Evolutionary conservation across 75 land plant species (phyloP), one percentile per base, ranked within the genome.

Genomic region (Ceratopteris richardii): DNA sequence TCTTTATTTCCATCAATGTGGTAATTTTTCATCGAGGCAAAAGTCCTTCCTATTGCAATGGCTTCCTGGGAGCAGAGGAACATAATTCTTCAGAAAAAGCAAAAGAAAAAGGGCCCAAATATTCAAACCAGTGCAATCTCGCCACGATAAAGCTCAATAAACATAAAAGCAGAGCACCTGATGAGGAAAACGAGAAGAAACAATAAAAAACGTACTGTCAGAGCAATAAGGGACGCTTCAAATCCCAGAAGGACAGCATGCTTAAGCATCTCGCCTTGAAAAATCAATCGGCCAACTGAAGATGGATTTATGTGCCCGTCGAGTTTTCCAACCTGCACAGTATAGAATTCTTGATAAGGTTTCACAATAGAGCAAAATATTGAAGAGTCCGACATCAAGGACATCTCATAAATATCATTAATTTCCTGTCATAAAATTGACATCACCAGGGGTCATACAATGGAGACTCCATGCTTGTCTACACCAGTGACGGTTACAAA

Each of bases 1-100:
- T 94, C 90, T 62, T 88, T 94, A 76, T 89, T 94, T 5, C 96
- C 98, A 68, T 94, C 98, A 43, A 83, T 81, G 55, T 83, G 83
- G 57, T 88, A 94, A 71, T 83, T 88, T 46, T 76, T 79, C n/a
- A 85, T 47, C 14, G 88, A 62, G 42, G 90, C 85, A 76, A 94
- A 94, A 22, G 91, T 88, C 51, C 95, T 86, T 77, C 90, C 98
- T 12, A 88, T 88, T 20, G 95, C 96, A 58, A 94, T 81, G 26
- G 82, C 90, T 68, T 94, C 98, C 90, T 90, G 59, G 31, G 44
- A 68, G 9, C 3, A 33, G 37, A 33, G 7, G 9, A 33, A 4
- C 7, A 9, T 4, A 3, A 3, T 33, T 33, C 3, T 4, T 33
- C 37, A 33, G 9, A 33, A 33, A 3, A 33, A 4, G 9, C 9